phyloP scores from a whole-genome alignment of 2,329 filamentous ascomycete genomes.

The Davidsoniella neocaledoniae region DNA sequence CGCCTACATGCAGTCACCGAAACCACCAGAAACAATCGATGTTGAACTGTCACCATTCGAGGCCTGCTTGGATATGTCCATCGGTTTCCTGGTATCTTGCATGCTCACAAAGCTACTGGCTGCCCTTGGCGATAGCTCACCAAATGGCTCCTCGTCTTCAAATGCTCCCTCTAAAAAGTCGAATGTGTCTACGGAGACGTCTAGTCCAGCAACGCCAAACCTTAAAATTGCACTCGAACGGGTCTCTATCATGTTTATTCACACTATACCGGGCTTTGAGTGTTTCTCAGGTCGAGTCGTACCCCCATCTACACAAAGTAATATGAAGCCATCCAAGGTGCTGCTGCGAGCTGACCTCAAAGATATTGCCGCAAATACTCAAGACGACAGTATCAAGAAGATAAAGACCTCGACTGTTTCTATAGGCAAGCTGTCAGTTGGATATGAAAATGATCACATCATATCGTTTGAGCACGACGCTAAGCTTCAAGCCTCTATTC shows the following conservation, averaged over 20 bases:
- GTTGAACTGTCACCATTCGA: conserved; percentile 34
- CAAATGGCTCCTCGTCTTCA: too few species aligned
- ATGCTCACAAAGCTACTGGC: conserved; percentile 32
- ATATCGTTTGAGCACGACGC: conserved; percentile 42
- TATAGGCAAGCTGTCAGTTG: conserved; percentile 33
- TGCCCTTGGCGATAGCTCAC: conserved; percentile 21
- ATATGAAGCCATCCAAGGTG: conserved; percentile 21
- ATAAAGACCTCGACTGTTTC: conserved; percentile 16
- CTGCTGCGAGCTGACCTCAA: conserved; percentile 34
- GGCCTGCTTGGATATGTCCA: conserved; percentile 37
- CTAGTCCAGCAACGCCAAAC: conserved; percentile 18
- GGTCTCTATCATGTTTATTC: conserved; percentile 38
- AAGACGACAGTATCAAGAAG: conserved; percentile 12
- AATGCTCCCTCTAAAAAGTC: neutral
- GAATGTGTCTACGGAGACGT: conserved; percentile 2
- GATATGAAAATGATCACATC: conserved; percentile 45
- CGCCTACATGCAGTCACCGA: conserved; percentile 13
- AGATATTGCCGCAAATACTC: conserved; percentile 17
- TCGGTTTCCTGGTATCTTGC: conserved; percentile 37
- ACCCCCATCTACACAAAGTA: conserved; percentile 22
- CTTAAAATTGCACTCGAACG: conserved; percentile 31
- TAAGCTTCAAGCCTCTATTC: conserved; percentile 41
- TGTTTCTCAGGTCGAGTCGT: conserved; percentile 31
- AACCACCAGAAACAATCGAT: conserved; percentile 26
- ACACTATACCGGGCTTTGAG: conserved; percentile 34